A percentile compares a stretch with the other conserved stretches of the same genome.
Conservation (phyloP, 345 rosid genomes). For the Euclidium syriacum region DNA sequence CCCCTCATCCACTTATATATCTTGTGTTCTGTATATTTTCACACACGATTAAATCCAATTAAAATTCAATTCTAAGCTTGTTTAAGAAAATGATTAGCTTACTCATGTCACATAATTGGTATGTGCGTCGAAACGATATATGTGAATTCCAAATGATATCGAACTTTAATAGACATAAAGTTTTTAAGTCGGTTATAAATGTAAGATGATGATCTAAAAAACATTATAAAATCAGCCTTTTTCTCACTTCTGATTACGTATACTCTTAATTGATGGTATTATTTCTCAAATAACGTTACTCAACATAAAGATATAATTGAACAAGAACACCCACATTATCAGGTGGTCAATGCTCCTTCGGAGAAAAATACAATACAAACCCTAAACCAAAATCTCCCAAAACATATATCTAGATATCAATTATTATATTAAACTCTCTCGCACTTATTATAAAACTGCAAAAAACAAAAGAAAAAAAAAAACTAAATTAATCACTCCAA, state of each 20-base stretch:
- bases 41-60: neutral
- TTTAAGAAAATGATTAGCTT: neutral
- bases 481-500: slow-evolving; percentile 14
- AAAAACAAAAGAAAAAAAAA: too few species aligned
- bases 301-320: slow-evolving; percentile 11
- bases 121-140: neutral
- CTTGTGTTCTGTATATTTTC: neutral
- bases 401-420: slow-evolving; percentile 20
- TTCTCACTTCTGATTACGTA: too few species aligned
- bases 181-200: neutral
- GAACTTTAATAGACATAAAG: neutral
- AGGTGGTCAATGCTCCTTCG: slow-evolving; percentile 6
- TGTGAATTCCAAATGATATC: neutral
- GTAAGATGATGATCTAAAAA: neutral
- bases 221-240: too few species aligned
- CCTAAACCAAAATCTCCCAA: slow-evolving; percentile 23
- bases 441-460: slow-evolving; percentile 19
- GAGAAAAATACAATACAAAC: neutral
- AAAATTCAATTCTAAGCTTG: neutral
- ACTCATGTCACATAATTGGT: neutral
- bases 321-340: slow-evolving; percentile 27
- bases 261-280: slow-evolving; percentile 12
- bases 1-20: slow-evolving; percentile 21
- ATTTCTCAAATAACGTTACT: slow-evolving; percentile 16
- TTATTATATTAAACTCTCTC: slow-evolving; percentile 4